phyloP scores from a whole-genome alignment of 768 basidiomycete genomes.

The Calocera cornea region DNA sequence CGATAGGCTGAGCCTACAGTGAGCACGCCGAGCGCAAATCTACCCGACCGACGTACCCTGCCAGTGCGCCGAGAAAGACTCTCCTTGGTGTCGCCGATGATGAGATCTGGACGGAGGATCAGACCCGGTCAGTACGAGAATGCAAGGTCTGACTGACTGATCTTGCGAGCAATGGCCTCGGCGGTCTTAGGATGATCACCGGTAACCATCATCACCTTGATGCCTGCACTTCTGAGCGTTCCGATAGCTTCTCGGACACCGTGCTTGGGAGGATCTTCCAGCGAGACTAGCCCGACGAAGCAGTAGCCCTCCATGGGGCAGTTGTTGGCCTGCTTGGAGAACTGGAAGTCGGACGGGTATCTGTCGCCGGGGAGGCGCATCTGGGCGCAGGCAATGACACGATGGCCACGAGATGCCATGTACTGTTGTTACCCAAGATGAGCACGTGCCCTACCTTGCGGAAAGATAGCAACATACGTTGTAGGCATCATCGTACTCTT shows the following conservation, averaged over 20 bases:
- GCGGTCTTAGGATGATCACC: slow-evolving; percentile 63
- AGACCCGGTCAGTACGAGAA: slow-evolving; percentile 23
- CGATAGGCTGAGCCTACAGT: slow-evolving; percentile 21
- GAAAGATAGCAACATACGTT: too few relatives aligned
- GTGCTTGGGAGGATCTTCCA: slow-evolving; percentile 59
- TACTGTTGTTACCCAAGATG: slow-evolving; percentile 32
- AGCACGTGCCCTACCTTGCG: too few relatives aligned
- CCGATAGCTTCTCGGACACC: slow-evolving; percentile 61
- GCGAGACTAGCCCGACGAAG: slow-evolving; percentile 50
- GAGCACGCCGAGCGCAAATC: neutral
- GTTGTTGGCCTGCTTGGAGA: slow-evolving; percentile 41
- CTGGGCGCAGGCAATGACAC: slow-evolving; percentile 61
- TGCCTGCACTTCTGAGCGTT: slow-evolving; percentile 53
- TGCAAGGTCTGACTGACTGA: slow-evolving; percentile 22
- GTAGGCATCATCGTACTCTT: slow-evolving; percentile 46
- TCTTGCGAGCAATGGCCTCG: slow-evolving; percentile 59
- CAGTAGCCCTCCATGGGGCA: slow-evolving; percentile 46
- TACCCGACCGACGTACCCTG: slow-evolving; percentile 16
- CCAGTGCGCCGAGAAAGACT: slow-evolving; percentile 45
- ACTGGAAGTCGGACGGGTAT: slow-evolving; percentile 36
- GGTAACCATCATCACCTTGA: slow-evolving; percentile 42
- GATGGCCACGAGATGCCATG: slow-evolving; percentile 64
- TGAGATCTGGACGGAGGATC: slow-evolving; percentile 29
- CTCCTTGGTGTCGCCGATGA: slow-evolving; percentile 42
- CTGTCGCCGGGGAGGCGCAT: slow-evolving; percentile 36